Evolutionary conservation across 371 early-diverging fungal species (phyloP), one percentile per base, ranked within the genome.

Genomic region (Actinomortierella ambigua): DNA sequence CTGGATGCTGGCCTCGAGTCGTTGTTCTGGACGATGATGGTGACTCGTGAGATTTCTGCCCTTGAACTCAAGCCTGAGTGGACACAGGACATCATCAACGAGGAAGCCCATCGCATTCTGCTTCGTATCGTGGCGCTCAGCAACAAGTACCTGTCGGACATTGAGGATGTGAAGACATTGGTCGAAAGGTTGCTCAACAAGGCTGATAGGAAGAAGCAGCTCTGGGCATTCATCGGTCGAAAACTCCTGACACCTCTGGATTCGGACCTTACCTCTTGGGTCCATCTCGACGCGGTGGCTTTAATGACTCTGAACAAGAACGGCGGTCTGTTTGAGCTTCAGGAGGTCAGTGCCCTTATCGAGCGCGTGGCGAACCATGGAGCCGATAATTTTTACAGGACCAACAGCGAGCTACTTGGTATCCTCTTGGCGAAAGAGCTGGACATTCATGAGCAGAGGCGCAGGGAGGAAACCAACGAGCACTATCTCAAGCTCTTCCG

Each of bases 261-360:
- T 22, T 55, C 49, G 23, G 75, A 63, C 3, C 26, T 73, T 48
- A 23, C 54, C 13, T 67, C 66, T 51, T 73, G 75, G 75, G 43
- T 60, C 4, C 67, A 73, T 49, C 28, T 63, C 50, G 53, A 73
- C 24, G 34, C 44, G 7, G 57, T 63, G 7, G 43, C 53, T 1
- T 18, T 63, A 39, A 29, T 53, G 24, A 24, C 60, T 27, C 11
- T 67, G 50, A 9, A 20, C n/a, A n/a, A n/a, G 1, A 26, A 20
- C 13, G 29, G 22, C 50, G 0, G 13, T 5, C 43, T 50, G 41
- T 63, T 73, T 27, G 34, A 46, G 3, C 43, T 63, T 41, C 24
- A 48, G 3, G 67, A 67, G 29, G 57, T 73, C 26, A 41, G 59
- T 5, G 17, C 53, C 7, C 63, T 56, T 50, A 42, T 67, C 15